Base-by-base conservation (phyloP, 1,139 yeast species). In the Pichia sp. region DNA sequence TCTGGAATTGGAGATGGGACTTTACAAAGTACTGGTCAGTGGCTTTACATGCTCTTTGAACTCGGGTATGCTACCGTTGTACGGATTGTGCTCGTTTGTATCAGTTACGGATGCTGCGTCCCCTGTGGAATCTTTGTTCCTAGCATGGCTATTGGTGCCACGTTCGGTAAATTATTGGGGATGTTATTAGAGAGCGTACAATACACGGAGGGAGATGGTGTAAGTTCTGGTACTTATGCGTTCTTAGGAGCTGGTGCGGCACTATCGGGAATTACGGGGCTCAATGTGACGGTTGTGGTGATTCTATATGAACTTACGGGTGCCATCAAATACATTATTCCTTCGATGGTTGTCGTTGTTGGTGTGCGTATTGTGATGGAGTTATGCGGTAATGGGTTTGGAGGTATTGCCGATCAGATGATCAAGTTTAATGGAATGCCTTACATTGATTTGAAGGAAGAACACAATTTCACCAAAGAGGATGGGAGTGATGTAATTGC, bases 201-300 rank as follows among this genome's bases (percentile, higher is more conserved):
- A 10, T 10, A 16, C 5, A 24, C 13, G 19, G 14, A 7, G 4
- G 22, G 38, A 1, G 40, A 35, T 8, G 34, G 61, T 51, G 74
- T 88, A 17, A 84, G 88, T 3, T 94, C 96, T 0, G 97, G 96
- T 1, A 86, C 94, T 0, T 91, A 88, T 58, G 95, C 98, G 0
- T 80, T 93, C 42, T 70, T 93, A n/a, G 99, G 98, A 2, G 97
- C 98, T 0, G 97, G 94, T 1, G 93, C 97, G 2, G 87, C 96
- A 0, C 66, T 93, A 33, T 80, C 94, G 55, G 98, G 98, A 4
- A 86, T 87, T 16, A 91, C 98, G 1, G 85, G 91, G 49, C 64
- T 93, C 45, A 87, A 96, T 0, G 83, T 91, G 3, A 80, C 97
- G 0, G 94, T 91, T 10, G 98, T 87, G 1, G 91, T 93, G 8